Conservation (phyloP, 768 basidiomycete species). For the Hygrocybe coccinea region DNA sequence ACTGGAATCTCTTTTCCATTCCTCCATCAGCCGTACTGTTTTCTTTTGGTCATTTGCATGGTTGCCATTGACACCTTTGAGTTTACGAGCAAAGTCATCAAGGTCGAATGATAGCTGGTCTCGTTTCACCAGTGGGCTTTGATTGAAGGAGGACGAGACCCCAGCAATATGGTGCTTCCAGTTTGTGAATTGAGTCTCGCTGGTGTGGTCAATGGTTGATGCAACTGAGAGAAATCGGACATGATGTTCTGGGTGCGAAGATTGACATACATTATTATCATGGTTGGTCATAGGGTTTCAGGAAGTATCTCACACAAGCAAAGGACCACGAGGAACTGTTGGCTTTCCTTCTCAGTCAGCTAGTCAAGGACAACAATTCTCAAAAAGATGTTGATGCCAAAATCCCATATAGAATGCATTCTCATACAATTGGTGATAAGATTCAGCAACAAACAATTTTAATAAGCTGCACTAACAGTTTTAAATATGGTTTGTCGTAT, state of each 20-base stretch:
- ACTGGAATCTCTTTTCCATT: conserved; percentile 13
- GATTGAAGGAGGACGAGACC: neutral
- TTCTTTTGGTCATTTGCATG: conserved; percentile 23
- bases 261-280: too few relatives aligned
- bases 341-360: conserved; percentile 87
- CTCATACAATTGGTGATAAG: too few relatives aligned
- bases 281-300: conserved; percentile 79
- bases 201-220: neutral
- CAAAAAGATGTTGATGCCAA: too few relatives aligned
- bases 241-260: too few relatives aligned
- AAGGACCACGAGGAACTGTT: conserved; percentile 95
- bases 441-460: too few relatives aligned
- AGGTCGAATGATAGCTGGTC: neutral
- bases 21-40: conserved; percentile 11
- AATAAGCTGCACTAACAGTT: too few relatives aligned
- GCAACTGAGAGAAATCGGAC: neutral
- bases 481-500: too few relatives aligned
- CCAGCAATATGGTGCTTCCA: neutral
- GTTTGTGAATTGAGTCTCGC: neutral
- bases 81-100: neutral
- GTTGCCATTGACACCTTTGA: conserved; percentile 24
- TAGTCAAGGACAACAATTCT: conserved; percentile 95
- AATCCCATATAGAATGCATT: too few relatives aligned
- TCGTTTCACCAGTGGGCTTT: conserved; percentile 1
- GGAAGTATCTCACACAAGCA: conserved; percentile 94